Base-by-base conservation (phyloP, 2,329 filamentous ascomycete species). In the Monilinia polystroma region DNA sequence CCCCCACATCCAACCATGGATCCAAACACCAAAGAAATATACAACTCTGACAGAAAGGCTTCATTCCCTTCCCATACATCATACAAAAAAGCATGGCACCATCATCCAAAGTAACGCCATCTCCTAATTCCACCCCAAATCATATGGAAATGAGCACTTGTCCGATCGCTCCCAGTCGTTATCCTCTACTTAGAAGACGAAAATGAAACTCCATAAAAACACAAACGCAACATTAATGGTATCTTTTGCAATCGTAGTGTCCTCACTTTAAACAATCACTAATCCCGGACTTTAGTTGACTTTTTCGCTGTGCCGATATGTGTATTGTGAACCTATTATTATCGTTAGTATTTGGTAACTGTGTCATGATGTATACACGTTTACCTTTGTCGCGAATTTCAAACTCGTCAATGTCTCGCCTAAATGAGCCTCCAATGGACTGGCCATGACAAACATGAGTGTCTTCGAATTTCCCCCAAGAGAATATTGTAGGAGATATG, bases 401-500 rank as follows among this genome's bases (percentile, higher is more conserved):
- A 99, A 83, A 82, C 93, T 97, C 55, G 93, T 97, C 76, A 97
- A 82, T 3, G 93, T 97, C 82, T 99, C 95, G 75, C 90, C 90
- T 71, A 97, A 82, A 80, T 98, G 95, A 7, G 88, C 90, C 80
- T 96, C 91, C 68, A 98, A 81, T 45, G 95, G 95, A 73, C 90
- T 95, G 66, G 97, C 91, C 93, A 98, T 98, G 77, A 98, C 92
- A 78, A 99, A 97, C 95, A 99, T 99, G 74, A 99, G 88, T 0
- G 95, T 99, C 80, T 97, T 96, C 73, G 90, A 95, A 78, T 97
- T 97, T 20, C 95, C 95, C 4, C 95, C 94, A 10, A 99, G 82
- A 3, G 92, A 97, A 76, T 95, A 96, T 85, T 98, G 92, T 49
- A 99, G 84, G 57, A 99, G 84, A 76, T 97, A 96, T 11, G 95